Conservation (phyloP, 2,329 filamentous ascomycete species). For the Eurotiales sp. region DNA sequence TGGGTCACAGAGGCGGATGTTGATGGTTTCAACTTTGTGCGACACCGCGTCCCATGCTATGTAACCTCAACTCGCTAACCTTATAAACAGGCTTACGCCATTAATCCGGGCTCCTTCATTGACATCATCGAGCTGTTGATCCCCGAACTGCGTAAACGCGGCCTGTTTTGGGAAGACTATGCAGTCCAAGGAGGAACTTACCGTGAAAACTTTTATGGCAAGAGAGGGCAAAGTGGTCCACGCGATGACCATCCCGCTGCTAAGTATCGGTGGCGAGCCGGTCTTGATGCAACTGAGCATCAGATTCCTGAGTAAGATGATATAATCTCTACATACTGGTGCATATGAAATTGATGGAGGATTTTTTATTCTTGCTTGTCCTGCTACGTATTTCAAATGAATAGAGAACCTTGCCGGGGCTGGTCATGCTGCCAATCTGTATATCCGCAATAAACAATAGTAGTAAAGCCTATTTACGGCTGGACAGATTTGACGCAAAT, state of each 20-base stretch:
- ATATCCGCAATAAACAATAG: no score
- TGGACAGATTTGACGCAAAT: no score
- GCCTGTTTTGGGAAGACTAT: constrained; percentile 42
- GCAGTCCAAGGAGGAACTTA: constrained; percentile 34
- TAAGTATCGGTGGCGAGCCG: constrained; percentile 36
- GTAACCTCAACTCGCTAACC: no score
- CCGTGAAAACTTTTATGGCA: constrained; percentile 36
- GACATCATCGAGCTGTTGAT: constrained; percentile 64
- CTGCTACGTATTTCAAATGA: no score
- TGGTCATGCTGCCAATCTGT: no score
- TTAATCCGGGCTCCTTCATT: constrained; percentile 65
- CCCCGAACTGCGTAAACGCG: constrained; percentile 59
- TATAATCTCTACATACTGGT: no score
- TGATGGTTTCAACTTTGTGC: constrained; percentile 70
- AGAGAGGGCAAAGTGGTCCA: constrained; percentile 31
- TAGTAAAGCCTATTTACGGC: no score
- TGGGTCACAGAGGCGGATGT: constrained; percentile 68
- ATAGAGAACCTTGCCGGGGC: no score
- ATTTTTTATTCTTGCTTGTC: no score
- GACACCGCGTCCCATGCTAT: constrained; percentile 21
- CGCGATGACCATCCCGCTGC: constrained; percentile 33
- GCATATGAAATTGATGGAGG: no score
- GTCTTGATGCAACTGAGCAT: constrained; percentile 29
- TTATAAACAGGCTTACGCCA: constrained; percentile 55
- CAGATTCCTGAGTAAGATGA: constrained; percentile 20